Evolutionary conservation across 139 green algal genomes (phyloP), one percentile per base, ranked within the genome.

Genomic region (Chloropicon primus): DNA sequence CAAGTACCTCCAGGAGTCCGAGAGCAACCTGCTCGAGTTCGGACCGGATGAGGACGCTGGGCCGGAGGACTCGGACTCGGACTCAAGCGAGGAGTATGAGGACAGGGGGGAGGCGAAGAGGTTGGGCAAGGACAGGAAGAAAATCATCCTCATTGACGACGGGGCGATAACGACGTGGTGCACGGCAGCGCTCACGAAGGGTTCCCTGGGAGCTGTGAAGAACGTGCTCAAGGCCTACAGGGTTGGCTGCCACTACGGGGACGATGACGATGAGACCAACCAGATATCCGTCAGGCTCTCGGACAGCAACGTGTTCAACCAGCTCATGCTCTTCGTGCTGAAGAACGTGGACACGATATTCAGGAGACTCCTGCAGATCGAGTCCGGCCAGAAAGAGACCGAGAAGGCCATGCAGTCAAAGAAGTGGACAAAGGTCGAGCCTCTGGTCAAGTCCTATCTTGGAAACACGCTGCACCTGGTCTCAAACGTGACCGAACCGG

Each of bases 401-500:
- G 72, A 54, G 29, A 28, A 24, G 25, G 25, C 72, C 25, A 41
- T 72, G 22, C 24, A 83, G 62, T 26, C 25, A 10, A 26, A 78
- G 1, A 54, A 81, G 2, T 94, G 91, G 90, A 79, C 78, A 0
- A 94, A 95, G 79, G 82, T 94, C 1, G 91, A 94, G 25, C 87
- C 87, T 0, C 85, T 98, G 53, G 79, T 92, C 17, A 94, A 94
- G 76, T 91, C 85, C 10, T 98, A 91, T 82, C 84, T 97, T 29
- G 94, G 94, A 81, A 98, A 98, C 86, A 91, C 88, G 1, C 84
- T 97, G 27, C 93, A 98, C 79, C 79, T 98, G 74, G 85, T 98
- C 74, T 26, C 27, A 21, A 17, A 24, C 23, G 81, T 89, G 74
- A 84, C 85, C 2, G 85, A 89, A 27, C 28, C 26, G 10, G 72